phyloP scores from a whole-genome alignment of 768 basidiomycete species.

The Podaxis mareebaensis region DNA sequence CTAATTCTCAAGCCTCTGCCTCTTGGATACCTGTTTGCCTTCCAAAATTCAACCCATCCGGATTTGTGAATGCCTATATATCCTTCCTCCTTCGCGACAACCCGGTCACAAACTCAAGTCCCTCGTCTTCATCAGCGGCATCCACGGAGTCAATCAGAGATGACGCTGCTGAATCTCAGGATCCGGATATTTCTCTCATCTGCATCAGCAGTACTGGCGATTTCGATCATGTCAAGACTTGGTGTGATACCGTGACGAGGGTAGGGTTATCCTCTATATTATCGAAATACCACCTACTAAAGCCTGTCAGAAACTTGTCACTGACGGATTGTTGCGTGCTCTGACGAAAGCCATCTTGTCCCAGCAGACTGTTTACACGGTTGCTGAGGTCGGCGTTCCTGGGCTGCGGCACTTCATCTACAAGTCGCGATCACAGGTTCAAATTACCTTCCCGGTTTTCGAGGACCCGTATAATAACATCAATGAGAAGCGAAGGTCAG shows the following conservation, averaged over 20 bases:
- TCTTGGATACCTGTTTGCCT: constrained; percentile 96
- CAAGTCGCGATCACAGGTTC: constrained; percentile 87
- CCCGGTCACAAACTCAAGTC: constrained; percentile 20
- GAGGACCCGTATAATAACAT: constrained; percentile 79
- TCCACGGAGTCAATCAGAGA: constrained; percentile 9
- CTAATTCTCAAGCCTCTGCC: constrained; percentile 75
- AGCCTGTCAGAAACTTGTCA: constrained; percentile 57
- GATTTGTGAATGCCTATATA: constrained; percentile 92
- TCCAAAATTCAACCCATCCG: constrained; percentile 87
- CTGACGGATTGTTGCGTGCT: constrained; percentile 55
- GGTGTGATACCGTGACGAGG: constrained; percentile 68
- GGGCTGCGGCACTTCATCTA: constrained; percentile 94
- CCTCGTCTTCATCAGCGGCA: constrained; percentile 19
- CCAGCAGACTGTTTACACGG: constrained; percentile 61
- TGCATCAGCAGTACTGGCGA: constrained; percentile 83
- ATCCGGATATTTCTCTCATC: constrained; percentile 56
- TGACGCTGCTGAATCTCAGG: not conserved
- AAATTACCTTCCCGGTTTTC: constrained; percentile 83
- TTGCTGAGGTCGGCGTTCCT: constrained; percentile 80
- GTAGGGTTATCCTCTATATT: constrained; percentile 34
- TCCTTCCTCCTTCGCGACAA: constrained; percentile 60
- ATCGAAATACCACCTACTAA: not conserved
- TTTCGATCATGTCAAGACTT: constrained; percentile 78
- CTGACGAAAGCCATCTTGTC: constrained; percentile 48
- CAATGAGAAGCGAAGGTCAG: constrained; percentile 62